A percentile compares a stretch with the other conserved stretches of the same genome.
phyloP scores from a whole-genome alignment of 1,284 basidiomycete genomes.

The Macrocystidia cucumis region DNA sequence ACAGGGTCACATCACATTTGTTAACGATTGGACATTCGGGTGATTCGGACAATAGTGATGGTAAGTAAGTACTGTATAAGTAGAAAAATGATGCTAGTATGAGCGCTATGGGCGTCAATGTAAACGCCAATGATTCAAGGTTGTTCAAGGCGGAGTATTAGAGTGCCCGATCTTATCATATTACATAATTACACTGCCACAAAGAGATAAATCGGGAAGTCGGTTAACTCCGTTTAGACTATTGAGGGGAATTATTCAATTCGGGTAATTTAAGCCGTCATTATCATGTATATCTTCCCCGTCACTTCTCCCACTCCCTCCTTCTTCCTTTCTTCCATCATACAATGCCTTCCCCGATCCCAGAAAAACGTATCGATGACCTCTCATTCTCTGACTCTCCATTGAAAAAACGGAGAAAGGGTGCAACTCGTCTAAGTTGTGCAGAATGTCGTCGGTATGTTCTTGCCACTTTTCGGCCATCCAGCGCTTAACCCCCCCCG shows the following conservation, averaged over 20 bases:
- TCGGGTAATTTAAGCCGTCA: conserved; percentile 2
- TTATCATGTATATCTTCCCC: conserved; percentile 3
- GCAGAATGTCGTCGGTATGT: conserved; percentile 65
- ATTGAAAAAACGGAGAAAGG: conserved; percentile 64
- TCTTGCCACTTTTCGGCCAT: conserved; percentile 6
- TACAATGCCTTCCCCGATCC: conserved; percentile 28
- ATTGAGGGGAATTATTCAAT: too few relatives aligned
- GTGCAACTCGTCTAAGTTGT: conserved; percentile 67
- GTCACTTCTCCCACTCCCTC: conserved; percentile 15
- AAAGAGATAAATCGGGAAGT: conserved; percentile 11
- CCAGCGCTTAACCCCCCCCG: conserved; percentile 5
- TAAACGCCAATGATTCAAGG: too few relatives aligned
- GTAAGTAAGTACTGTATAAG: too few relatives aligned
- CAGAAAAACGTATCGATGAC: conserved; percentile 23
- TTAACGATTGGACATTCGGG: too few relatives aligned
- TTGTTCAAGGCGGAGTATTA: too few relatives aligned
- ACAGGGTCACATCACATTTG: too few relatives aligned
- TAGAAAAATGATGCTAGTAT: too few relatives aligned
- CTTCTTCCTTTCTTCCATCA: conserved; percentile 14
- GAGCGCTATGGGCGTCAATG: too few relatives aligned
- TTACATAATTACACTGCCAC: conserved; percentile 7
- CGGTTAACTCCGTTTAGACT: conserved; percentile 14
- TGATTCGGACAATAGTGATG: too few relatives aligned
- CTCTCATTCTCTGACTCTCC: conserved; percentile 24
- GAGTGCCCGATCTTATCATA: too few relatives aligned